Conservation (phyloP, 1,284 basidiomycete species). For the Ganoderma multipileum region DNA sequence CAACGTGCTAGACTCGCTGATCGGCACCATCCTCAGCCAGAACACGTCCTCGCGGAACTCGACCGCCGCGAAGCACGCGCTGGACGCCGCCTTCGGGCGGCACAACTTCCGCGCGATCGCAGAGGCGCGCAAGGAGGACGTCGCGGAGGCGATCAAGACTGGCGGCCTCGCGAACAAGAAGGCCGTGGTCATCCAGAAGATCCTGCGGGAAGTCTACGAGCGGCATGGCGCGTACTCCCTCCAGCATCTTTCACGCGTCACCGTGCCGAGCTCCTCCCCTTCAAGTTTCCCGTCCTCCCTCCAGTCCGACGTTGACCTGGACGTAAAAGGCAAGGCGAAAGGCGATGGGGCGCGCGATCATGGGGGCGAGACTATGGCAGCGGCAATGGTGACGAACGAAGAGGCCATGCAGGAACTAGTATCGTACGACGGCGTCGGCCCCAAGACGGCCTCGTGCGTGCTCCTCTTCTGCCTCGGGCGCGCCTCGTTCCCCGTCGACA, state of each 20-base stretch:
- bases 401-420: conserved; percentile 75
- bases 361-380: conserved; percentile 38
- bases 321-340: conserved; percentile 11
- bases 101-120: conserved; percentile 70
- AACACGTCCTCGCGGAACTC: conserved; percentile 75
- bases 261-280: not conserved
- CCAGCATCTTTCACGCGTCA: conserved; percentile 54
- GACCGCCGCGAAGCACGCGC: conserved; percentile 63
- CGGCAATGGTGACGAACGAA: conserved; percentile 52
- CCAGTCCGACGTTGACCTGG: not conserved
- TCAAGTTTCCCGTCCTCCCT: not conserved
- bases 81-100: conserved; percentile 66
- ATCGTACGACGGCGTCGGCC: conserved; percentile 75
- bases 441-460: conserved; percentile 83
- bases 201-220: conserved; percentile 57
- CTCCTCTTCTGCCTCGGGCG: conserved; percentile 79
- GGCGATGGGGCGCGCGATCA: not conserved
- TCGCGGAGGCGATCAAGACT: conserved; percentile 68
- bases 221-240: conserved; percentile 63
- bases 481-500: conserved; percentile 81
- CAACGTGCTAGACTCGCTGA: conserved; percentile 74
- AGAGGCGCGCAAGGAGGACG: conserved; percentile 51
- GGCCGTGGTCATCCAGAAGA: conserved; percentile 67
- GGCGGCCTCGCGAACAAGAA: conserved; percentile 83
- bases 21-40: conserved; percentile 77